A percentile compares a stretch with the other conserved stretches of the same genome.
Conservation (phyloP, 164 flowering plant species). For the Malania oleifera region DNA sequence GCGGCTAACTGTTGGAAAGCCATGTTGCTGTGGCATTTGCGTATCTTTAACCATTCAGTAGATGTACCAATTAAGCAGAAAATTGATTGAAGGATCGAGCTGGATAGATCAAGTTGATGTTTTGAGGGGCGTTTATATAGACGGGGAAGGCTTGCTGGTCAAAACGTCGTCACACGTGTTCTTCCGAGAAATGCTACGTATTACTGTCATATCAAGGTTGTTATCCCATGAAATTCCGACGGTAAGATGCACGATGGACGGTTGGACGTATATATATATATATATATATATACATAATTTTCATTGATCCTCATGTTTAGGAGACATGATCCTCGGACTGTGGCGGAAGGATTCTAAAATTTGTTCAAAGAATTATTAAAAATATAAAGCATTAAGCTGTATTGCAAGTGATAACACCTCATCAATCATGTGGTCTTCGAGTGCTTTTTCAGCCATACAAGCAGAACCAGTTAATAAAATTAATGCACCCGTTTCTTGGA, state of each 20-base stretch:
- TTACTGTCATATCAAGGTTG: too few species aligned
- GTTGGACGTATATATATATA: not conserved
- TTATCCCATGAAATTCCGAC: too few species aligned
- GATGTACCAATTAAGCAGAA: not conserved
- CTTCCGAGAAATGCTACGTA: too few species aligned
- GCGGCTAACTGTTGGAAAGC: conserved; percentile 12
- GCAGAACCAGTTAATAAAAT: too few species aligned
- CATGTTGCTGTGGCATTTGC: conserved; percentile 18
- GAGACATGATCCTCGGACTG: not conserved
- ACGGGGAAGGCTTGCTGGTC: too few species aligned
- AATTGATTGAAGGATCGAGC: too few species aligned
- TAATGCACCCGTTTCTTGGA: too few species aligned
- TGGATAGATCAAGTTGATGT: too few species aligned
- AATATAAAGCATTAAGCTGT: not conserved
- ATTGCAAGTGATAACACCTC: conserved; percentile 1
- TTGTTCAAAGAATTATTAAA: not conserved
- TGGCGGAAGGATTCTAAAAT: not conserved
- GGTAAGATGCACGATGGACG: not conserved
- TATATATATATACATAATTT: not conserved
- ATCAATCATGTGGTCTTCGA: not conserved
- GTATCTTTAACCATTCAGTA: not conserved
- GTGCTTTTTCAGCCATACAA: conserved; percentile 1
- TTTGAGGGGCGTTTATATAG: conserved; percentile 1
- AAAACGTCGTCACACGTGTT: too few species aligned
- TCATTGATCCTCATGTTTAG: too few species aligned